These are phyloP conservation scores for Viola pubescens DNA, from an alignment of 441 rosid genomes.

Conservation along the genomic window DNA sequence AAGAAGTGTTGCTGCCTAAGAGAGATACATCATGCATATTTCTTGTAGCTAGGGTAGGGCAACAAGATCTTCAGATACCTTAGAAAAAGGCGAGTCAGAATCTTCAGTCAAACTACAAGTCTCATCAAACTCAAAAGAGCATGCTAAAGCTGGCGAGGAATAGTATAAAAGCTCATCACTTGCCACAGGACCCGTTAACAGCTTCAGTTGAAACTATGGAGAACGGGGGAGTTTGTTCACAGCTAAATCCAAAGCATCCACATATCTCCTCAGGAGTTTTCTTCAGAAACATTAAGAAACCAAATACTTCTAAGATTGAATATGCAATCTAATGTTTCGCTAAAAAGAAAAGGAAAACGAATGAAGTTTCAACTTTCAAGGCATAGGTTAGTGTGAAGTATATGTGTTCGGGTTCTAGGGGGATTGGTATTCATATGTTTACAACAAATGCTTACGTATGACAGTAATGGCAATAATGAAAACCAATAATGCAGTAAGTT, in stretches of 20 bases:
- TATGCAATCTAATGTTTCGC: neutral
- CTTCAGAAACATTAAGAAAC: slow-evolving; percentile 36
- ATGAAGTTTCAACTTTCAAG: neutral
- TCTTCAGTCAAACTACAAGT: neutral
- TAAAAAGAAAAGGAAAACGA: too few relatives aligned
- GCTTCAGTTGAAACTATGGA: slow-evolving; percentile 26
- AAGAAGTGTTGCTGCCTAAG: too few relatives aligned
- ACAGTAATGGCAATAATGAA: neutral
- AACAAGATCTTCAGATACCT: neutral
- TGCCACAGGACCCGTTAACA: neutral
- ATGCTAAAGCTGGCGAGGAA: too few relatives aligned
- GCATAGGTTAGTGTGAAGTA: neutral
- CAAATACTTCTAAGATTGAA: slow-evolving; percentile 8
- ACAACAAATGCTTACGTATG: too few relatives aligned
- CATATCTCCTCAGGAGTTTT: slow-evolving; percentile 67
- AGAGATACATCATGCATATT: too few relatives aligned
- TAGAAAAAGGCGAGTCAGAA: neutral
- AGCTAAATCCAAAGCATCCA: slow-evolving; percentile 64
- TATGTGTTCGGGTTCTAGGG: neutral
- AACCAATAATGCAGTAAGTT: neutral
- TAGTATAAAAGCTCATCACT: neutral
- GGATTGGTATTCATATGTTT: too few relatives aligned
- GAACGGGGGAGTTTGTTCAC: slow-evolving; percentile 55
- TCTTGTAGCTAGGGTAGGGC: neutral
- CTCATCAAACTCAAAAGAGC: neutral